phyloP scores from a whole-genome alignment of 805 yeast genomes.

The Yarrowia alimentaria region DNA sequence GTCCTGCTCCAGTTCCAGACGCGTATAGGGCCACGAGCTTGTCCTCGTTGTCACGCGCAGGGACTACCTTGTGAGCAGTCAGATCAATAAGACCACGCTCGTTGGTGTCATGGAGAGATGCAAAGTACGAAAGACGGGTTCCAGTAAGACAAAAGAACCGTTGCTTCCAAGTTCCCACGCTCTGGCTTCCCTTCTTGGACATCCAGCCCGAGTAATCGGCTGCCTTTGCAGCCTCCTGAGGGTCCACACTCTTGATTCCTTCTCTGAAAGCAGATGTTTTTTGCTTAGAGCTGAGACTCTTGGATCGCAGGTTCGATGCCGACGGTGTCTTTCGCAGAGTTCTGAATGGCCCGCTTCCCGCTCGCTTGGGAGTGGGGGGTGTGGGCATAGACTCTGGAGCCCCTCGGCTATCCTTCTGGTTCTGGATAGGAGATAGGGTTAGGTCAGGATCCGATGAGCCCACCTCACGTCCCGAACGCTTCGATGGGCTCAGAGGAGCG shows the following conservation, averaged over 20 bases:
- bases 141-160: slow-evolving; percentile 86
- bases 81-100: slow-evolving; percentile 95
- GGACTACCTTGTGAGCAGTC: slow-evolving; percentile 88
- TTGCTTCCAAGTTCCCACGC: slow-evolving; percentile 89
- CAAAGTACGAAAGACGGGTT: slow-evolving; percentile 85
- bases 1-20: slow-evolving; percentile 90
- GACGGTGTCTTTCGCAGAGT: slow-evolving; percentile 21
- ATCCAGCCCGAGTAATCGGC: slow-evolving; percentile 92
- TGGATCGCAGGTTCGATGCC: slow-evolving; percentile 18
- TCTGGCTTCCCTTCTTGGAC: slow-evolving; percentile 83
- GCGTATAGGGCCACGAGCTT: slow-evolving; percentile 83
- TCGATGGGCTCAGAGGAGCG: slow-evolving; percentile 16
- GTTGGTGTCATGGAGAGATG: slow-evolving; percentile 68
- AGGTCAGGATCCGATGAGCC: slow-evolving; percentile 21
- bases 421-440: slow-evolving; percentile 14
- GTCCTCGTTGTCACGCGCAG: slow-evolving; percentile 75
- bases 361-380: slow-evolving; percentile 19
- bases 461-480: not conserved
- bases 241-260: slow-evolving; percentile 75
- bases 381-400: slow-evolving; percentile 9
- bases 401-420: slow-evolving; percentile 1
- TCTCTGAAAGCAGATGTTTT: slow-evolving; percentile 54
- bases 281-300: slow-evolving; percentile 33
- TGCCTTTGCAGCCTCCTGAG: slow-evolving; percentile 70
- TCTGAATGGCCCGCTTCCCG: slow-evolving; percentile 14